A percentile compares a stretch with the other conserved stretches of the same genome.
Conservation (phyloP, 345 rosid species). For the Ceriops tagal region DNA sequence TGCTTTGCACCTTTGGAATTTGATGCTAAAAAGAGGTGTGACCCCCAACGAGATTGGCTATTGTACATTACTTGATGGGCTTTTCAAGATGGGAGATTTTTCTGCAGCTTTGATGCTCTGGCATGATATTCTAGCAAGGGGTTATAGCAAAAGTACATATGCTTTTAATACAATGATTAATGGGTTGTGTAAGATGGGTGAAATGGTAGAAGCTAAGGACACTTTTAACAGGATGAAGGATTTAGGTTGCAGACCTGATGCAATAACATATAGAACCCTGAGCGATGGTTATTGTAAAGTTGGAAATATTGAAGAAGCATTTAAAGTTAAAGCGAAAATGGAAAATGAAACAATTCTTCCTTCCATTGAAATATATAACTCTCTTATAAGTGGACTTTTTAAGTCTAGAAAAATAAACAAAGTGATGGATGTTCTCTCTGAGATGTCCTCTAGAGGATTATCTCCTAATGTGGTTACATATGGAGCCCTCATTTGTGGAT, state of each 20-base stretch:
- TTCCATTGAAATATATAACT: constrained; percentile 58
- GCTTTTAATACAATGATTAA: constrained; percentile 71
- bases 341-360: constrained; percentile 46
- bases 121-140: constrained; percentile 63
- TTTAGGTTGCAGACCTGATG: constrained; percentile 60
- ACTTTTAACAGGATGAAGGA: constrained; percentile 48
- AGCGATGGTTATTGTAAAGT: constrained; percentile 70
- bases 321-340: constrained; percentile 44
- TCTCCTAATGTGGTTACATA: constrained; percentile 52
- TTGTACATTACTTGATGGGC: constrained; percentile 65
- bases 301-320: constrained; percentile 66
- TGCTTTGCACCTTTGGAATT: constrained; percentile 56
- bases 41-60: constrained; percentile 49
- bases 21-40: constrained; percentile 57
- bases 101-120: constrained; percentile 59
- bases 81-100: constrained; percentile 65
- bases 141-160: constrained; percentile 43
- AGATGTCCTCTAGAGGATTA: constrained; percentile 38
- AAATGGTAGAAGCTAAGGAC: constrained; percentile 67
- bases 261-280: constrained; percentile 62
- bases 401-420: constrained; percentile 39
- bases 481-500: constrained; percentile 58
- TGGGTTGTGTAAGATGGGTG: constrained; percentile 66
- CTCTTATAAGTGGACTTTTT: constrained; percentile 52
- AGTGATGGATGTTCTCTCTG: constrained; percentile 44